Evolutionary conservation across 2,329 filamentous ascomycete species (phyloP).

Genomic region (Ophiostoma piceae): DNA sequence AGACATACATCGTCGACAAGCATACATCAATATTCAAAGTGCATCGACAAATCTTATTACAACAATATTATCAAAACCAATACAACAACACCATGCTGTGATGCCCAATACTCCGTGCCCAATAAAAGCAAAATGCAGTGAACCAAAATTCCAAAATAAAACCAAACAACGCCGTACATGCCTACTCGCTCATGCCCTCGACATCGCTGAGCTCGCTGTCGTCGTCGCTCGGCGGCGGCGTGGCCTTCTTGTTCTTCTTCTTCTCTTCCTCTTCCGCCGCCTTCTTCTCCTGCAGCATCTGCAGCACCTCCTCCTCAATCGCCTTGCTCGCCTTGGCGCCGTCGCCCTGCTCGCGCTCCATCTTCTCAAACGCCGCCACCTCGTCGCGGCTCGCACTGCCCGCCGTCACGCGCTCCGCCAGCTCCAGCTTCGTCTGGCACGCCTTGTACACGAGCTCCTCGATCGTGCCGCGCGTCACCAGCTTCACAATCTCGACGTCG

Average conservation of each 20-base stretch:
- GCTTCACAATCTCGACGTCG: constrained; percentile 81
- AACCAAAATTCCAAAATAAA: no score
- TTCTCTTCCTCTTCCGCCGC: neutral
- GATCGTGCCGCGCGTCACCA: constrained; percentile 76
- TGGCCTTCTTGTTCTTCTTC: constrained; percentile 13
- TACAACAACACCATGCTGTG: neutral
- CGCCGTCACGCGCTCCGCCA: constrained; percentile 59
- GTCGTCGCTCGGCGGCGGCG: neutral
- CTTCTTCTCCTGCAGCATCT: constrained; percentile 36
- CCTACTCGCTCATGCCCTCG: neutral
- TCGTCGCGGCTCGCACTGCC: constrained; percentile 31
- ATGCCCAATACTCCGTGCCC: neutral
- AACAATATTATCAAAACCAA: neutral
- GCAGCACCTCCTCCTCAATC: constrained; percentile 42
- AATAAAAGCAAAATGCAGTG: neutral
- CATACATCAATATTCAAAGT: neutral
- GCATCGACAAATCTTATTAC: neutral
- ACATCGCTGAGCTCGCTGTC: neutral
- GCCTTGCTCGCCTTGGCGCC: constrained; percentile 33
- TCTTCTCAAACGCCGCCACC: constrained; percentile 30
- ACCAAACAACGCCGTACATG: neutral
- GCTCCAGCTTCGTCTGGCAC: constrained; percentile 85
- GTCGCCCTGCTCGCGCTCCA: constrained; percentile 30
- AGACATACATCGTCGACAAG: neutral
- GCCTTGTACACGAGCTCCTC: constrained; percentile 91